phyloP scores from a whole-genome alignment of 2,329 filamentous ascomycete species.

The Xylariaceae sp. region DNA sequence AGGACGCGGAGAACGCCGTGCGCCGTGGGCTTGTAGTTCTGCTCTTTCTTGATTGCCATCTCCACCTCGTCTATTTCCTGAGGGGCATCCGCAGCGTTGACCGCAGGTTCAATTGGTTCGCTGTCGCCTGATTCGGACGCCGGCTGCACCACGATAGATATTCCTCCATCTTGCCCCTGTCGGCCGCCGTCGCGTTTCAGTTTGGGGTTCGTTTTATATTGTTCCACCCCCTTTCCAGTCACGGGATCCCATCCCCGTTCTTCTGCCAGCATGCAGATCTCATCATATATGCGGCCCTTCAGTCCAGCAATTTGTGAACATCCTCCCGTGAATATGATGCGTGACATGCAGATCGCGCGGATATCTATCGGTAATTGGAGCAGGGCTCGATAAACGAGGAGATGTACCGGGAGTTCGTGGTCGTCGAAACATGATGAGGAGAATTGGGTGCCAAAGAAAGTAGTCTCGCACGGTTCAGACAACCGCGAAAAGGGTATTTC shows the following conservation, averaged over 20 bases:
- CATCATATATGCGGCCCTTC: constrained; percentile 68
- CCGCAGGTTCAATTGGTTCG: constrained; percentile 32
- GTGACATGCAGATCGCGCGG: constrained; percentile 78
- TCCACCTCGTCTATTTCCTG: constrained; percentile 55
- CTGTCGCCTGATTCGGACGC: constrained; percentile 21
- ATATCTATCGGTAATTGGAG: constrained; percentile 75
- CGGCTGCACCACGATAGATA: constrained; percentile 20
- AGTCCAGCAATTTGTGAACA: constrained; percentile 74
- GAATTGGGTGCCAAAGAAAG: constrained; percentile 61
- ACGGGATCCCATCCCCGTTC: constrained; percentile 73
- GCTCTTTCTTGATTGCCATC: constrained; percentile 46
- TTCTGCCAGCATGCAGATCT: constrained; percentile 63
- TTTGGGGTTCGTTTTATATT: constrained; percentile 44
- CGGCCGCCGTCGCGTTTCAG: constrained; percentile 33
- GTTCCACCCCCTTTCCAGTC: constrained; percentile 60
- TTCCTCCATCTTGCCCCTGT: constrained; percentile 22
- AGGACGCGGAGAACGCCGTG: constrained; percentile 60
- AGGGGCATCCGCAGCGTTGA: constrained; percentile 39
- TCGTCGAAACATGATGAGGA: constrained; percentile 65
- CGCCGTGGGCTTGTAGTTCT: constrained; percentile 37
- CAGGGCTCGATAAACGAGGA: constrained; percentile 71
- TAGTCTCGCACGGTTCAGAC: constrained; percentile 67
- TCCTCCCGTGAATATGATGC: constrained; percentile 81
- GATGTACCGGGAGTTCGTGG: constrained; percentile 72
- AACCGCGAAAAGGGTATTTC: constrained; percentile 65